Percentiles rank a stretch among this genome's conserved stretches.
Conservation (phyloP, 2,329 filamentous ascomycete genomes). For the Trichoderma hamatum region DNA sequence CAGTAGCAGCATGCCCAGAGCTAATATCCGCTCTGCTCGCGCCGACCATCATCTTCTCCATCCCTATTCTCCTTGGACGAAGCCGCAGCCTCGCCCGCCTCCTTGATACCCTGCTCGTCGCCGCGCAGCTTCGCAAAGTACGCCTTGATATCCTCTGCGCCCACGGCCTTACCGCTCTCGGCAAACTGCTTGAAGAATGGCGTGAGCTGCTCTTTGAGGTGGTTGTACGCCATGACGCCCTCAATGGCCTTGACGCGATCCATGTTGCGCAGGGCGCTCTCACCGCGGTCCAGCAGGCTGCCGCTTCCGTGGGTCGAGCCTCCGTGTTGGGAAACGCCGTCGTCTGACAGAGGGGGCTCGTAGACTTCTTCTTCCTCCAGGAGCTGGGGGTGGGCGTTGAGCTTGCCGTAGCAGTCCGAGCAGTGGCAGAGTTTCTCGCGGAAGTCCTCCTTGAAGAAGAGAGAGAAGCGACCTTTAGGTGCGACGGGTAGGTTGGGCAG, state of each 20-base stretch:
- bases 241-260: slow-evolving; percentile 93
- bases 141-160: slow-evolving; percentile 92
- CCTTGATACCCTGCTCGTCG: slow-evolving; percentile 73
- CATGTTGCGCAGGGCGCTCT: slow-evolving; percentile 87
- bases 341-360: slow-evolving; percentile 81
- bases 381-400: slow-evolving; percentile 75
- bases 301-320: slow-evolving; percentile 70
- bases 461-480: slow-evolving; percentile 66
- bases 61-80: slow-evolving; percentile 41
- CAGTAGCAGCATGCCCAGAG: not conserved
- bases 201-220: slow-evolving; percentile 94
- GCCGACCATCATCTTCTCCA: slow-evolving; percentile 44
- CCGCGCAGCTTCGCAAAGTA: slow-evolving; percentile 95
- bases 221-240: slow-evolving; percentile 97
- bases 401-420: slow-evolving; percentile 72
- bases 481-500: slow-evolving; percentile 59
- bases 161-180: slow-evolving; percentile 83
- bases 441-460: slow-evolving; percentile 82
- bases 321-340: slow-evolving; percentile 57
- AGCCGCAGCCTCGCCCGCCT: slow-evolving; percentile 59
- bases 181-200: slow-evolving; percentile 92
- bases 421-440: slow-evolving; percentile 83
- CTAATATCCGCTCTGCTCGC: slow-evolving; percentile 59
- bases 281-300: slow-evolving; percentile 85
- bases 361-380: slow-evolving; percentile 94